Conservation (phyloP, 2,329 filamentous ascomycete genomes). For the Fusarium guadeloupense region DNA sequence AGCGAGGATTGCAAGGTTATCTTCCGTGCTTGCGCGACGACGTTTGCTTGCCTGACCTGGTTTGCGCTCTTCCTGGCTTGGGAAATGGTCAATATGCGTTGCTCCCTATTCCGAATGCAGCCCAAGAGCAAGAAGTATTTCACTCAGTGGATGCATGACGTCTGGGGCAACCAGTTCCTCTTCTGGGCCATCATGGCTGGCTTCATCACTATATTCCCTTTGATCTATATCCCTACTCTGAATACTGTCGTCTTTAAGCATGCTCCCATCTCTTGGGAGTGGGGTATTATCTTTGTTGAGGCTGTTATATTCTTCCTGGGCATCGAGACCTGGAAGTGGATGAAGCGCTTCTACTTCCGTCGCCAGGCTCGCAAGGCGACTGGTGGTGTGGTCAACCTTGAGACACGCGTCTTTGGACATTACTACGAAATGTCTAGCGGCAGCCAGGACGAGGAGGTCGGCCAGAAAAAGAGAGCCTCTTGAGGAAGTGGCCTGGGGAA, state of each 20-base stretch:
- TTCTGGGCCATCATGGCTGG: slow-evolving; percentile 66
- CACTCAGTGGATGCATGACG: slow-evolving; percentile 71
- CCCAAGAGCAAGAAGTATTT: slow-evolving; percentile 68
- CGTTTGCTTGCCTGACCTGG: slow-evolving; percentile 78
- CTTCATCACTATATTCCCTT: slow-evolving; percentile 57
- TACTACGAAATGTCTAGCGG: too few species aligned
- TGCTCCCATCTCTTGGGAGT: slow-evolving; percentile 67
- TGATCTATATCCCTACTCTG: slow-evolving; percentile 66
- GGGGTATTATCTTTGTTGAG: slow-evolving; percentile 65
- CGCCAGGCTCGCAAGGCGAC: slow-evolving; percentile 42
- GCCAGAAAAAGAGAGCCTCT: too few species aligned
- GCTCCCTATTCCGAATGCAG: slow-evolving; percentile 78
- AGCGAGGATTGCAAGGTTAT: slow-evolving; percentile 64
- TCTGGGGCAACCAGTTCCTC: slow-evolving; percentile 77
- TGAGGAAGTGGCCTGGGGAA: too few species aligned
- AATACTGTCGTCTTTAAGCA: slow-evolving; percentile 68
- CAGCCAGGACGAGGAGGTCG: too few species aligned
- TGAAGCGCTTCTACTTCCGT: slow-evolving; percentile 58
- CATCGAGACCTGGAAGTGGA: slow-evolving; percentile 67
- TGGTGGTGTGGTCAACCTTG: slow-evolving; percentile 39
- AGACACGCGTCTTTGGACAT: slow-evolving; percentile 49
- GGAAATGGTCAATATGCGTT: slow-evolving; percentile 77
- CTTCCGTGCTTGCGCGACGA: slow-evolving; percentile 76
- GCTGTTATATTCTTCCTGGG: slow-evolving; percentile 66
- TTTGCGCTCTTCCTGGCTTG: slow-evolving; percentile 78